These are phyloP conservation scores for Trifolium repens DNA, from an alignment of 306 rosid species.

Conservation along the genomic window DNA sequence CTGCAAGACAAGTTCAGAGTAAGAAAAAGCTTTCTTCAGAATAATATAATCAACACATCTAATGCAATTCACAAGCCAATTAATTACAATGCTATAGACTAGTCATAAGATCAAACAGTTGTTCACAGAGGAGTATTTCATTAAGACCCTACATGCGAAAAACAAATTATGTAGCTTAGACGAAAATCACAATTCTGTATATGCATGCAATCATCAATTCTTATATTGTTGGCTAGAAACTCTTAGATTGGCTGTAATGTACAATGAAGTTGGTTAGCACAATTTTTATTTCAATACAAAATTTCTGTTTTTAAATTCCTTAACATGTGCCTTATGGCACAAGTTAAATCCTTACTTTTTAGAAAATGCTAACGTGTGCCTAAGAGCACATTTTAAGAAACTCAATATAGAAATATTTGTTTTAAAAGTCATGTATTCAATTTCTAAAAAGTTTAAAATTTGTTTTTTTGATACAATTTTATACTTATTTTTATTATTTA, in stretches of 20 bases:
- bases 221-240: background rate
- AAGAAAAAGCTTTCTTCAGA: background rate
- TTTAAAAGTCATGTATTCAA: too few relatives aligned
- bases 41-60: background rate
- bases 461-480: too few relatives aligned
- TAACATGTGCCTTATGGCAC: too few relatives aligned
- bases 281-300: too few relatives aligned
- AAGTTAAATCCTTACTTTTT: too few relatives aligned
- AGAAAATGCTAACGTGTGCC: too few relatives aligned
- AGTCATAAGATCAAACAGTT: background rate
- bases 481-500: too few relatives aligned
- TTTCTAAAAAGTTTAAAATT: too few relatives aligned
- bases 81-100: background rate
- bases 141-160: background rate
- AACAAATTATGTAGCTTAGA: too few relatives aligned
- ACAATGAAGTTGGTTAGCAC: background rate
- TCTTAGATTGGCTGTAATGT: background rate
- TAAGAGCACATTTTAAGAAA: background rate
- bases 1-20: conserved; percentile 49
- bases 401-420: too few relatives aligned
- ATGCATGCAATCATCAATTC: background rate
- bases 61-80: background rate
- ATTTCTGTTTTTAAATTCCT: too few relatives aligned
- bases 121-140: background rate
- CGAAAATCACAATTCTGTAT: too few relatives aligned